Evolutionary conservation across 2,329 filamentous ascomycete species (phyloP).

Genomic region (Malbranchea cinnamomea): DNA sequence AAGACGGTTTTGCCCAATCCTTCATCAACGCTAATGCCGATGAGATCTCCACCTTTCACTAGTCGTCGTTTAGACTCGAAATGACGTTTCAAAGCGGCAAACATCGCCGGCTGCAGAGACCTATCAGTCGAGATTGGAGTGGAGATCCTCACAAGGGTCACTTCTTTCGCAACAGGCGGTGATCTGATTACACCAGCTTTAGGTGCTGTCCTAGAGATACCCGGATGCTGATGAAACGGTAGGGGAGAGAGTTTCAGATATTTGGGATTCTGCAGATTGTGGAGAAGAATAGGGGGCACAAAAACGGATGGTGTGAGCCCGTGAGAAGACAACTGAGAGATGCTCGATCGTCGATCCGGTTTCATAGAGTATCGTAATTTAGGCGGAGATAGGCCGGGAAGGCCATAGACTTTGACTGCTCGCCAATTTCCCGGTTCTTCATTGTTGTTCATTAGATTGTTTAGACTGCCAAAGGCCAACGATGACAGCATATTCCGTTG

Average conservation of each 20-base stretch:
- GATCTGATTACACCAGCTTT: slow-evolving; percentile 31
- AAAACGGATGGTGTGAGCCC: slow-evolving; percentile 49
- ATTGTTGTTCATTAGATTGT: slow-evolving; percentile 23
- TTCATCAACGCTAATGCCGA: slow-evolving; percentile 80
- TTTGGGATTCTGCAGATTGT: slow-evolving; percentile 65
- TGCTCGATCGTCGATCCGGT: slow-evolving; percentile 37
- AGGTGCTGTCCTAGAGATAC: slow-evolving; percentile 45
- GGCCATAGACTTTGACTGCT: slow-evolving; percentile 72
- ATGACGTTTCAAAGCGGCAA: slow-evolving; percentile 74
- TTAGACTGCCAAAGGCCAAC: slow-evolving; percentile 42
- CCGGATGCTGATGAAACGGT: slow-evolving; percentile 25
- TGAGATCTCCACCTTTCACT: slow-evolving; percentile 71
- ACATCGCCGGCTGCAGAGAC: slow-evolving; percentile 67
- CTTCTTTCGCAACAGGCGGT: slow-evolving; percentile 55
- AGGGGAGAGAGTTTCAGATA: slow-evolving; percentile 64
- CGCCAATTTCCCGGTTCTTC: slow-evolving; percentile 61
- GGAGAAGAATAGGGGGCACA: slow-evolving; percentile 70
- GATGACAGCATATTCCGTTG: slow-evolving; percentile 41
- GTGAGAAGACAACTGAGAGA: slow-evolving; percentile 33
- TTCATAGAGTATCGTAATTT: slow-evolving; percentile 43
- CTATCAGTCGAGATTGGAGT: slow-evolving; percentile 80
- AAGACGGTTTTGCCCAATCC: slow-evolving; percentile 69
- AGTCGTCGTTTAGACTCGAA: slow-evolving; percentile 73
- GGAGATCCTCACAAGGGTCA: slow-evolving; percentile 75
- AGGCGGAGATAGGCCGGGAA: slow-evolving; percentile 49